phyloP scores from a whole-genome alignment of 208 protist species.

The Crithidia sp. region DNA sequence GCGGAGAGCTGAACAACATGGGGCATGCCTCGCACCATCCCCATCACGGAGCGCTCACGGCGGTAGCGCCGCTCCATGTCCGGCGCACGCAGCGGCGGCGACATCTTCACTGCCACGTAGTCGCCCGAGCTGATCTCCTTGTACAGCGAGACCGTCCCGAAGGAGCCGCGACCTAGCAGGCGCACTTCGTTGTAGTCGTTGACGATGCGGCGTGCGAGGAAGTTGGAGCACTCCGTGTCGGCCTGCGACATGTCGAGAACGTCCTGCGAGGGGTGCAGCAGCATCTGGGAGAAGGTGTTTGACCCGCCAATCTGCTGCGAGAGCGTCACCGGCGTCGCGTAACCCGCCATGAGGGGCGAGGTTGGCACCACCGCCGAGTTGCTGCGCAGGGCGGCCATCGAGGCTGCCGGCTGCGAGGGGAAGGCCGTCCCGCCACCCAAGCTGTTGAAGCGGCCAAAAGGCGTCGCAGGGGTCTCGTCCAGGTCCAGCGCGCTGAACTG shows the following conservation, averaged over 20 bases:
- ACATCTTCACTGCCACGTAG: conserved; percentile 82
- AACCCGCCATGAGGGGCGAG: conserved; percentile 37
- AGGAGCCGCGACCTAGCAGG: conserved; percentile 79
- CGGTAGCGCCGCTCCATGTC: conserved; percentile 59
- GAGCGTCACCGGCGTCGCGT: conserved; percentile 40
- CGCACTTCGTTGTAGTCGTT: conserved; percentile 83
- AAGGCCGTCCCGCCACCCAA: conserved; percentile 11
- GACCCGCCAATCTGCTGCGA: conserved; percentile 35
- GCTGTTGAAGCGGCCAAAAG: conserved; percentile 24
- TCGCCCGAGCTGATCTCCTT: conserved; percentile 75
- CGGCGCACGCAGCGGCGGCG: conserved; percentile 42
- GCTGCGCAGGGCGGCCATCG: conserved; percentile 4
- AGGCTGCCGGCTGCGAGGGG: conserved; percentile 34
- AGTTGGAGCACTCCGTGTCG: conserved; percentile 79
- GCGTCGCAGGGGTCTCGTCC: conserved; percentile 45
- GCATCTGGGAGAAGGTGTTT: conserved; percentile 37
- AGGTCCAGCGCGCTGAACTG: conserved; percentile 79
- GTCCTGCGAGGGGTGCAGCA: conserved; percentile 54
- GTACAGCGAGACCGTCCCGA: conserved; percentile 80
- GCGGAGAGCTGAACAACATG: conserved; percentile 80
- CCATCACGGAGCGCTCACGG: conserved; percentile 71
- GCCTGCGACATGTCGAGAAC: conserved; percentile 77
- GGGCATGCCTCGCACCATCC: conserved; percentile 58
- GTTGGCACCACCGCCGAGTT: conserved; percentile 3
- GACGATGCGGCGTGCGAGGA: conserved; percentile 71